Evolutionary conservation across 192 early-diverging fungal genomes (phyloP).

Genomic region (Radiomyces spectabilis): DNA sequence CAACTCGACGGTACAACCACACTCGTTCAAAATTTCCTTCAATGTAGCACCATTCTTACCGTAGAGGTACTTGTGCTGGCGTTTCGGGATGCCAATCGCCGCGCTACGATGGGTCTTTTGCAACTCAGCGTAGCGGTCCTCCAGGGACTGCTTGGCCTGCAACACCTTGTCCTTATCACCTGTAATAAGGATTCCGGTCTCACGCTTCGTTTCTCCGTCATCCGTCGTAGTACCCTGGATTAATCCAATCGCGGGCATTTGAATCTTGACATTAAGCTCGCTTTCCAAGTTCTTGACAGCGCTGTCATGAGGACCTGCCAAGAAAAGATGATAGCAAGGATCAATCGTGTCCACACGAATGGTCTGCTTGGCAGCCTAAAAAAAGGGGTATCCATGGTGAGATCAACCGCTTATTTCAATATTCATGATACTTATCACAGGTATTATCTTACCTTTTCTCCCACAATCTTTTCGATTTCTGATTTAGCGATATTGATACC

Average conservation of each 20-base stretch:
- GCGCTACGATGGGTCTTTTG: slow-evolving; percentile 57
- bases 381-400: neutral
- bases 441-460: slow-evolving; percentile 48
- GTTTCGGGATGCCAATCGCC: slow-evolving; percentile 73
- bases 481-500: slow-evolving; percentile 80
- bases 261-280: slow-evolving; percentile 65
- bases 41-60: slow-evolving; percentile 73
- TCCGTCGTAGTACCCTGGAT: slow-evolving; percentile 26
- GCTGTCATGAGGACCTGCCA: slow-evolving; percentile 69
- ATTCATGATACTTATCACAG: too few relatives aligned
- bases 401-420: too few relatives aligned
- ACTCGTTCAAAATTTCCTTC: slow-evolving; percentile 76
- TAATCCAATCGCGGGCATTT: slow-evolving; percentile 60
- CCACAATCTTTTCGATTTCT: slow-evolving; percentile 75
- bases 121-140: slow-evolving; percentile 51
- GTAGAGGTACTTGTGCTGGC: slow-evolving; percentile 88
- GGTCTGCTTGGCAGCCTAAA: slow-evolving; percentile 55
- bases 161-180: slow-evolving; percentile 73
- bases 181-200: slow-evolving; percentile 57
- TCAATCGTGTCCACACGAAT: slow-evolving; percentile 63
- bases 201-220: slow-evolving; percentile 31
- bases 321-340: slow-evolving; percentile 71
- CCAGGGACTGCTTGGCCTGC: slow-evolving; percentile 54
- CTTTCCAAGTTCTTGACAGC: slow-evolving; percentile 48
- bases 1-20: slow-evolving; percentile 80